A percentile compares a stretch with the other conserved stretches of the same genome.
These are phyloP conservation scores for Nitzschia sp. DNA, from an alignment of 108 stramenopile genomes.

Conservation along the genomic window DNA sequence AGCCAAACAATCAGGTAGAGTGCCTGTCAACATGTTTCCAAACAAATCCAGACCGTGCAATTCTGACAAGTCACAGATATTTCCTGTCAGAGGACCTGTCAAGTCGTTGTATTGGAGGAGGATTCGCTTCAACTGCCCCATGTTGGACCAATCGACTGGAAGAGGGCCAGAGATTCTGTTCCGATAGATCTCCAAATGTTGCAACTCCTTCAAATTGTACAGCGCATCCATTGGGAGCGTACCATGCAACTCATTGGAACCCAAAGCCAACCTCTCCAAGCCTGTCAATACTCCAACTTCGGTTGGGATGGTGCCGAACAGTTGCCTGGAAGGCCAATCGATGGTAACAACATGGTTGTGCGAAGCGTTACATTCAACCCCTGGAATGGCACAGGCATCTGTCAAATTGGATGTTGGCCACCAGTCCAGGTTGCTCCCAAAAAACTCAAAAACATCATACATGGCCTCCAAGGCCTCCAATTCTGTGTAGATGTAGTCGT, in stretches of 20 bases:
- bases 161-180: slow-evolving; percentile 2
- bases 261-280: slow-evolving; percentile 8
- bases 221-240: slow-evolving; percentile 2
- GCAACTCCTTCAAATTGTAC: not conserved
- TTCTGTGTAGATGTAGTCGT: not conserved
- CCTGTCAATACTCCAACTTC: slow-evolving; percentile 8
- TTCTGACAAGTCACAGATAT: slow-evolving; percentile 1
- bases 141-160: not conserved
- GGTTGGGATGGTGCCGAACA: slow-evolving; percentile 14
- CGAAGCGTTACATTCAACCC: not conserved
- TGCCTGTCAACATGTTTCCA: slow-evolving; percentile 4
- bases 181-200: slow-evolving; percentile 17
- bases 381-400: not conserved
- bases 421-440: not conserved
- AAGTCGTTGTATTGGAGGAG: slow-evolving; percentile 12
- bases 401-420: not conserved
- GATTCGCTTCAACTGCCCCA: slow-evolving; percentile 3
- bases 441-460: not conserved
- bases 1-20: slow-evolving; percentile 7
- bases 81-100: not conserved
- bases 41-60: slow-evolving; percentile 14
- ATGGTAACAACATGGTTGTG: not conserved
- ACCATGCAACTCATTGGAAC: slow-evolving; percentile 4
- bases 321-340: not conserved
- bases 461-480: slow-evolving; percentile 1